Base-by-base conservation (phyloP, 345 rosid species). In the Triadica sebifera region DNA sequence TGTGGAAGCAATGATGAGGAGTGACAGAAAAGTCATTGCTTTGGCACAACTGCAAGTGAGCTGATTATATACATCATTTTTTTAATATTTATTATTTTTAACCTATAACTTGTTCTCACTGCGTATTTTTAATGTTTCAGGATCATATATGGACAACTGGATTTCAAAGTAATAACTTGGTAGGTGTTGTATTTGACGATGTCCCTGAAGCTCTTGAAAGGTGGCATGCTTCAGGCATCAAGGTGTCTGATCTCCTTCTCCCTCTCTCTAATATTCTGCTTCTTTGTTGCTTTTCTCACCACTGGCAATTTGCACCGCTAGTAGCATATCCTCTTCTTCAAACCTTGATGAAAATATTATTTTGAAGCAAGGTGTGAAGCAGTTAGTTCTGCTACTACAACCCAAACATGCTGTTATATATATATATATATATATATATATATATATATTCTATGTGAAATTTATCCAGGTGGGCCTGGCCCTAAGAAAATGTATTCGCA, bases 61-160 rank as follows among this genome's bases (percentile, higher is more conserved):
- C 60, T 63, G 24, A 38, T 25, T 24, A 20, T 58, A 20, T 51
- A 16, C 10, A 24, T 25, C 13, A 4, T 22, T 58, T 9, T 4
- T 58, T 22, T 58, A 29, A 13, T 25, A 58, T 58, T 16, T 16
- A 19, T 5, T 12, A 58, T 22, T 58, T 58, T 53, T 29, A 17
- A n/a, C 6, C 16, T 53, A 53, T 16, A 55, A 49, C 4, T 24
- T 37, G 70, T 66, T 34, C 37, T 52, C 56, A 38, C n/a, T 43
- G 1, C 70, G 17, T 62, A 29, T 50, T 56, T 41, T 53, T 65
- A 37, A 53, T 37, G 45, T n/a, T 75, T 76, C 84, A 95, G 99
- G 99, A 98, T 76, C 98, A 95, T 85, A 85, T 95, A 81, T 95
- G 99, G 99, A 85, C 76, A 79, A 93, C 99, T 0, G 99, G 99